These are phyloP conservation scores for Lineolata rhizophorae DNA, from an alignment of 495 filamentous ascomycete species.

Conservation along the genomic window DNA sequence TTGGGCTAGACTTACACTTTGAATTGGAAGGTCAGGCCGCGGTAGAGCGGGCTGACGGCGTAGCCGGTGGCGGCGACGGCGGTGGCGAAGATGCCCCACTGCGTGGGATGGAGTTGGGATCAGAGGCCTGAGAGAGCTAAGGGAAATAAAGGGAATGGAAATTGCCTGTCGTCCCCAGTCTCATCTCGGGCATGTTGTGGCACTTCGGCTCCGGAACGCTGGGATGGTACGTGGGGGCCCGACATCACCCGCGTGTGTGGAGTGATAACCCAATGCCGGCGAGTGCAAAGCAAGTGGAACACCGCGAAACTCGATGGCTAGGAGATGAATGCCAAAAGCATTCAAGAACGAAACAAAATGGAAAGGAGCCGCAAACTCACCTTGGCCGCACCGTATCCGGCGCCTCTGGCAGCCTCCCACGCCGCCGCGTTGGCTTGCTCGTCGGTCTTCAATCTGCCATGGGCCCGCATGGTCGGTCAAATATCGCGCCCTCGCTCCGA, in stretches of 20 bases:
- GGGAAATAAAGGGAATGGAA: too few relatives aligned
- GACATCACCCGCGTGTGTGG: too few relatives aligned
- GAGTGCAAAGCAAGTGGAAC: too few relatives aligned
- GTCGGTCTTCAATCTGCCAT: slow-evolving; percentile 22
- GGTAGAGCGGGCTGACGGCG: slow-evolving; percentile 47
- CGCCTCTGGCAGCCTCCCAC: slow-evolving; percentile 39
- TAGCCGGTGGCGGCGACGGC: slow-evolving; percentile 33
- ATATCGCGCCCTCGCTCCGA: too few relatives aligned
- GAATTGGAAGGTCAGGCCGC: slow-evolving; percentile 69
- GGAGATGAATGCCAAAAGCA: too few relatives aligned
- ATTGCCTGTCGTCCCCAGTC: too few relatives aligned
- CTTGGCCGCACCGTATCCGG: slow-evolving; percentile 34
- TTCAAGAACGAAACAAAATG: slow-evolving; percentile 1
- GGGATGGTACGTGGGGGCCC: too few relatives aligned
- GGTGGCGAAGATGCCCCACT: slow-evolving; percentile 41
- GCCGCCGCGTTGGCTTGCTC: slow-evolving; percentile 36
- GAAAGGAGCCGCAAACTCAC: slow-evolving; percentile 11
- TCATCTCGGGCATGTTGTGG: too few relatives aligned
- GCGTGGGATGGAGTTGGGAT: slow-evolving; percentile 1
- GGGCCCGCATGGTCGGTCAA: slow-evolving; percentile 7
- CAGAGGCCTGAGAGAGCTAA: too few relatives aligned
- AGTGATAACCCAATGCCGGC: too few relatives aligned
- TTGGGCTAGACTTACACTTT: slow-evolving; percentile 59
- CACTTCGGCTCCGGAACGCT: too few relatives aligned
- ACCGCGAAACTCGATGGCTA: too few relatives aligned